phyloP scores from a whole-genome alignment of 2,329 filamentous ascomycete species.

The Chalaropsis ovoidea region DNA sequence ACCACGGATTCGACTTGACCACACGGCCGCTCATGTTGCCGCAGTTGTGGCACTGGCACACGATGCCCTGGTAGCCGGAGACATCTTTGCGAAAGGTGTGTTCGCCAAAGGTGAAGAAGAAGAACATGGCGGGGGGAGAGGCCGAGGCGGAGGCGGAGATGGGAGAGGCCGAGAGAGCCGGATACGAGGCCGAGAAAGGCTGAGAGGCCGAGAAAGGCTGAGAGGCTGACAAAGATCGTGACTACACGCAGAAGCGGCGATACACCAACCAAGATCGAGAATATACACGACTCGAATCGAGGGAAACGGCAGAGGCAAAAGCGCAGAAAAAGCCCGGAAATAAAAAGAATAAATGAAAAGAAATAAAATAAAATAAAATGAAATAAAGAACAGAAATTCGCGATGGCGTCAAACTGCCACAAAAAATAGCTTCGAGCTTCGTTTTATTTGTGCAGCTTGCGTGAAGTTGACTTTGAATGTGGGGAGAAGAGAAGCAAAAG shows the following conservation, averaged over 20 bases:
- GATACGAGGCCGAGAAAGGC: not conserved
- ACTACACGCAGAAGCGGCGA: not conserved
- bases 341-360: not conserved
- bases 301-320: not conserved
- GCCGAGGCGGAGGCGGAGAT: not conserved
- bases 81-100: conserved; percentile 51
- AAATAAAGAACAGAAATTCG: conserved; percentile 6
- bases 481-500: not conserved
- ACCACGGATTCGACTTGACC: conserved; percentile 59
- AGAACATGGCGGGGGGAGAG: conserved; percentile 41
- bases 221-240: not conserved
- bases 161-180: not conserved
- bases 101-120: conserved; percentile 53
- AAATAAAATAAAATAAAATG: conserved; percentile 4
- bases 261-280: not conserved
- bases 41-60: conserved; percentile 57
- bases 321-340: not conserved
- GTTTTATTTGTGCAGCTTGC: not conserved
- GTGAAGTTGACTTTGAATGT: not conserved
- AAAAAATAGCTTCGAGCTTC: conserved; percentile 9
- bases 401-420: not conserved
- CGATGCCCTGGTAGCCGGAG: conserved; percentile 50
- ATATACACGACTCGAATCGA: not conserved
- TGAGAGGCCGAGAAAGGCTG: not conserved
- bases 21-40: conserved; percentile 53